phyloP scores from a whole-genome alignment of 2,329 filamentous ascomycete species.

The Sclerotinia borealis region DNA sequence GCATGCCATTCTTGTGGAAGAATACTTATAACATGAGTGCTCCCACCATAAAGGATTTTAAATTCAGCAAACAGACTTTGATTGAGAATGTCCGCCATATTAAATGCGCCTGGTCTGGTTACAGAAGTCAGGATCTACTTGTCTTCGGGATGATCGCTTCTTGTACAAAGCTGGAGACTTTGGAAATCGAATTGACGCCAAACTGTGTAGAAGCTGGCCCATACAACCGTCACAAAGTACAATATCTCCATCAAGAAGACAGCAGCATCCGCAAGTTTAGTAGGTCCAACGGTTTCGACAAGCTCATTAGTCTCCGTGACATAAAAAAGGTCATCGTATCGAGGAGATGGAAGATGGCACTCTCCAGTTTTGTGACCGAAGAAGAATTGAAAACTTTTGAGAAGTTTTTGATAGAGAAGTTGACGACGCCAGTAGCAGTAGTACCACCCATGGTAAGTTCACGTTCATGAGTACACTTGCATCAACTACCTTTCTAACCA shows the following conservation, averaged over 20 bases:
- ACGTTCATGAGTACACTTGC: not conserved
- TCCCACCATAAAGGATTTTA: not conserved
- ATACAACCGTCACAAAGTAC: not conserved
- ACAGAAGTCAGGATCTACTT: constrained; percentile 3
- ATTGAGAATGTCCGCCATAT: constrained; percentile 11
- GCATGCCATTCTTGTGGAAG: constrained; percentile 17
- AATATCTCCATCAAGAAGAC: constrained; percentile 10
- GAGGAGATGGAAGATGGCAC: not conserved
- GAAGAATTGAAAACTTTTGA: not conserved
- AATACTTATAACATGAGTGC: constrained; percentile 17
- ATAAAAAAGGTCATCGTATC: constrained; percentile 18
- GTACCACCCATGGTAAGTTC: not conserved
- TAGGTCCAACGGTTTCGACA: constrained; percentile 18
- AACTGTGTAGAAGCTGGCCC: not conserved
- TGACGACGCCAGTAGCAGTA: not conserved
- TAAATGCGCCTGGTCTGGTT: constrained; percentile 16
- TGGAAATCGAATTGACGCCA: constrained; percentile 11
- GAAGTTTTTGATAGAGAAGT: constrained; percentile 1
- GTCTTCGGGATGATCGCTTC: not conserved
- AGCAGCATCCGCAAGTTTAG: constrained; percentile 15
- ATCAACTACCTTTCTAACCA: not conserved
- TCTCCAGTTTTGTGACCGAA: not conserved
- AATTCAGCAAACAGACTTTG: not conserved
- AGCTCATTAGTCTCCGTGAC: constrained; percentile 14
- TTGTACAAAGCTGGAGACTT: constrained; percentile 11